Percentiles rank a stretch among this genome's conserved stretches.
Evolutionary conservation across 2,329 filamentous ascomycete genomes (phyloP).

Genomic region (Penicillium sclerotiorum): DNA sequence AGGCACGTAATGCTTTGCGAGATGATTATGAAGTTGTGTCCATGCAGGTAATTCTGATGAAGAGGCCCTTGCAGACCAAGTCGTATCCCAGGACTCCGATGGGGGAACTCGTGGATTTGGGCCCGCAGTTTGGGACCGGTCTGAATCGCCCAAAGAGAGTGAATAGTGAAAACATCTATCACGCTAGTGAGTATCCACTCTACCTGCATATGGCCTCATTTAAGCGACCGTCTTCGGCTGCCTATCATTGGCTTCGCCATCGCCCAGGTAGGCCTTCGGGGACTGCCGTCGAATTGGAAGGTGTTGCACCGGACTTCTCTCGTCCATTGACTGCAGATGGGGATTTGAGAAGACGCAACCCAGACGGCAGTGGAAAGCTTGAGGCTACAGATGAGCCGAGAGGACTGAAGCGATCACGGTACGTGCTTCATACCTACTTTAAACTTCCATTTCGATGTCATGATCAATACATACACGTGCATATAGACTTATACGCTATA

Average conservation of each 20-base stretch:
- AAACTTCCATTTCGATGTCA: no score
- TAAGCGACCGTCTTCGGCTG: background rate
- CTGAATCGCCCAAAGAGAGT: no score
- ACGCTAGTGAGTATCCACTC: no score
- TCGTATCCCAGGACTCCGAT: slow-evolving; percentile 17
- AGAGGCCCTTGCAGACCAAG: slow-evolving; percentile 25
- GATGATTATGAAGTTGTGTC: slow-evolving; percentile 35
- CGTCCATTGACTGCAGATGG: background rate
- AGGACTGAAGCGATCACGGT: background rate
- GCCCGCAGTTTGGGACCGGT: slow-evolving; percentile 10
- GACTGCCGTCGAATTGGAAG: no score
- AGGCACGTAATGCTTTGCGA: slow-evolving; percentile 29
- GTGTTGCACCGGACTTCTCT: no score
- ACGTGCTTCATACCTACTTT: no score
- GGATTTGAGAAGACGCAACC: no score
- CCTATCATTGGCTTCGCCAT: background rate
- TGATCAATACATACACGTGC: no score
- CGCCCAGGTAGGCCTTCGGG: background rate
- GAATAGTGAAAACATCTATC: no score
- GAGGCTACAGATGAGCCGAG: background rate
- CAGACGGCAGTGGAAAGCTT: background rate
- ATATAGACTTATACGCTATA: no score
- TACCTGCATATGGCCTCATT: no score
- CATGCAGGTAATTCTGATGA: slow-evolving; percentile 39
- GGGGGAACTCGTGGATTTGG: slow-evolving; percentile 20